Evolutionary conservation across 179 eudicot genomes (phyloP).

Genomic region (Gypsophila paniculata): DNA sequence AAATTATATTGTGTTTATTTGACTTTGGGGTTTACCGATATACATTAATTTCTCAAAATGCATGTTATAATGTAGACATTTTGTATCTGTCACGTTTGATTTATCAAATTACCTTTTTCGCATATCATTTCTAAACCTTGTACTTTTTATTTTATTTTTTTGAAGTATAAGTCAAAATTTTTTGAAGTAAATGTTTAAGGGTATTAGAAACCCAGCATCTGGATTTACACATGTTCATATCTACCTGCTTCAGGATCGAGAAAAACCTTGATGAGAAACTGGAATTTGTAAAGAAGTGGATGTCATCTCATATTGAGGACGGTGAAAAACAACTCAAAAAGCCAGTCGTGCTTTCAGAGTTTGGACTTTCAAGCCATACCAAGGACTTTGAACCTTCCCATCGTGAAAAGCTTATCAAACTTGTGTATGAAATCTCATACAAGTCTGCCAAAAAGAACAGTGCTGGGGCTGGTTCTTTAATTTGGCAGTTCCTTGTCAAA

Average conservation of each 20-base stretch:
- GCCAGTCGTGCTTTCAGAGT: slow-evolving; percentile 76
- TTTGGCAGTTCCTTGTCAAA: slow-evolving; percentile 87
- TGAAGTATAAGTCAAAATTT: too few species aligned
- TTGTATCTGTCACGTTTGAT: too few species aligned
- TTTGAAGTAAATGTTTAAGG: too few species aligned
- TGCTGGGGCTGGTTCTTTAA: slow-evolving; percentile 70
- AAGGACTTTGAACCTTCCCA: slow-evolving; percentile 55
- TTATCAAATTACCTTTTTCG: too few species aligned
- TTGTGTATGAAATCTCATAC: slow-evolving; percentile 52
- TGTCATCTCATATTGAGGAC: slow-evolving; percentile 79
- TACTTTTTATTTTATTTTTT: too few species aligned
- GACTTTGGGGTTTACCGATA: too few species aligned
- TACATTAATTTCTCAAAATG: too few species aligned
- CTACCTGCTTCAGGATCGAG: slow-evolving; percentile 35
- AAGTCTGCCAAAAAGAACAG: slow-evolving; percentile 63
- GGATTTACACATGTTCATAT: too few species aligned
- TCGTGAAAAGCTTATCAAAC: slow-evolving; percentile 61
- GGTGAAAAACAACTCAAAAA: slow-evolving; percentile 65
- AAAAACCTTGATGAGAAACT: slow-evolving; percentile 61
- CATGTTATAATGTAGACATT: too few species aligned
- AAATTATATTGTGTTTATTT: too few species aligned
- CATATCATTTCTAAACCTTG: too few species aligned
- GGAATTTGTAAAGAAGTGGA: slow-evolving; percentile 61
- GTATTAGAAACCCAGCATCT: too few species aligned
- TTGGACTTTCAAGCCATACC: slow-evolving; percentile 66